Evolutionary conservation across 352 stramenopile genomes (phyloP), one percentile per base, ranked within the genome.

Genomic region (Halophytophthora polymorphica): DNA sequence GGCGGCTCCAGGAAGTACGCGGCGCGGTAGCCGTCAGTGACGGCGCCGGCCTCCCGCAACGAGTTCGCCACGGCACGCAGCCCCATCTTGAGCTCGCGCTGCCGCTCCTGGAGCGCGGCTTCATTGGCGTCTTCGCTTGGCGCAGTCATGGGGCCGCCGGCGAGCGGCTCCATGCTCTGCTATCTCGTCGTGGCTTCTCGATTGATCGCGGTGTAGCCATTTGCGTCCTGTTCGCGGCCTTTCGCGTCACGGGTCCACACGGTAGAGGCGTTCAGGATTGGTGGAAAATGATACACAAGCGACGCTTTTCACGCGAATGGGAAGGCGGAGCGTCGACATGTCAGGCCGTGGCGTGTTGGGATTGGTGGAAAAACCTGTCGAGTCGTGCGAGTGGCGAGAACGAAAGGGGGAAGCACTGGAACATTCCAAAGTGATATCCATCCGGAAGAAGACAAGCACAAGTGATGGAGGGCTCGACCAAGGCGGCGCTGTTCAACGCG

Each of bases 401-500:
- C 28, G 37, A 45, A 41, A 35, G 25, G 19, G 38, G 52, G 57
- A 55, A 36, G 25, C 25, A 53, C 58, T 53, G 58, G 51, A 28
- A 60, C 45, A 52, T 14, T 28, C 45, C 5, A 43, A 38, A 38
- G 22, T 47, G 6, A 46, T 55, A 61, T 31, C 50, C 55, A 61
- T 50, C 59, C 46, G 58, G 39, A 43, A 38, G 18, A 47, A 47
- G 19, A 44, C 21, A 18, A 39, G 12, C 14, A 6, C 53, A 31
- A 31, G 25, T 18, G 15, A 75, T 81, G 66, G 63, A 86, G 51
- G 58, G 46, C 21, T 58, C 46, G 13, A 60, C 53, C 33, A 76
- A 75, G 50, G 67, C 64, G 45, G 70, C 72, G 76, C 67, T 91
- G 53, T 91, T 87, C 46, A 86, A 88, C 63, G 76, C 80, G 50